Evolutionary conservation across 208 protist genomes (phyloP).

Genomic region (Leishmania braziliensis): DNA sequence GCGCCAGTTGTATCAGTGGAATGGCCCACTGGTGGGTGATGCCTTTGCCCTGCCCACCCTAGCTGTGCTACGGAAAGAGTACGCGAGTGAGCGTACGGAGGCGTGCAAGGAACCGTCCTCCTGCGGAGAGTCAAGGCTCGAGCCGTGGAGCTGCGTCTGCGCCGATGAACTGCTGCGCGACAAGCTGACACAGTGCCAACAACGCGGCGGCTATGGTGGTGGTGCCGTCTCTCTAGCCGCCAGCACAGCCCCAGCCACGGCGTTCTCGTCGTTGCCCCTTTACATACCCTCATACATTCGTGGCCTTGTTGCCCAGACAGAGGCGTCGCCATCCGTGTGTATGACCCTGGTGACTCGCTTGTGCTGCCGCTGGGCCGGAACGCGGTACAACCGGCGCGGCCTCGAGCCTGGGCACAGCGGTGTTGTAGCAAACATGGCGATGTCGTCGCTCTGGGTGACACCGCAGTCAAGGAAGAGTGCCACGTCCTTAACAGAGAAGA

Average conservation of each 20-base stretch:
- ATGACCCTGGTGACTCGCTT: conserved; percentile 65
- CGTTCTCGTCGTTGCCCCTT: conserved; percentile 22
- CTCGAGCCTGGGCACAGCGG: conserved; percentile 65
- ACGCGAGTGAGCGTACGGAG: background rate
- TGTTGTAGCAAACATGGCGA: conserved; percentile 77
- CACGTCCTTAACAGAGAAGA: background rate
- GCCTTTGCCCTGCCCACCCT: conserved; percentile 25
- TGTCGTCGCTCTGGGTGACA: conserved; percentile 75
- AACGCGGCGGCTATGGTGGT: background rate
- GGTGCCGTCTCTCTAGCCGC: background rate
- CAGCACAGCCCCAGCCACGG: background rate
- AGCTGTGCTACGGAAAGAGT: conserved; percentile 8
- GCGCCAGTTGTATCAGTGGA: conserved; percentile 38
- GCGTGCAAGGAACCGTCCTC: background rate
- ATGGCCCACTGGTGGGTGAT: conserved; percentile 22
- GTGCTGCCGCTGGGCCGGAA: conserved; percentile 77
- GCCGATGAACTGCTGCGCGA: conserved; percentile 28
- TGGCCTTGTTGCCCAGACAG: conserved; percentile 39
- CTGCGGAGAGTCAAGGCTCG: background rate
- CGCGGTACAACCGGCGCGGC: conserved; percentile 86
- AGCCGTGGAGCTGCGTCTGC: conserved; percentile 27
- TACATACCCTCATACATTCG: conserved; percentile 74
- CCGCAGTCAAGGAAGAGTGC: background rate
- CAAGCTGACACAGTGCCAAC: background rate
- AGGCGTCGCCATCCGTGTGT: conserved; percentile 14